Conservation (phyloP, 805 yeast genomes). For the Hermanozyma aechmeae region DNA sequence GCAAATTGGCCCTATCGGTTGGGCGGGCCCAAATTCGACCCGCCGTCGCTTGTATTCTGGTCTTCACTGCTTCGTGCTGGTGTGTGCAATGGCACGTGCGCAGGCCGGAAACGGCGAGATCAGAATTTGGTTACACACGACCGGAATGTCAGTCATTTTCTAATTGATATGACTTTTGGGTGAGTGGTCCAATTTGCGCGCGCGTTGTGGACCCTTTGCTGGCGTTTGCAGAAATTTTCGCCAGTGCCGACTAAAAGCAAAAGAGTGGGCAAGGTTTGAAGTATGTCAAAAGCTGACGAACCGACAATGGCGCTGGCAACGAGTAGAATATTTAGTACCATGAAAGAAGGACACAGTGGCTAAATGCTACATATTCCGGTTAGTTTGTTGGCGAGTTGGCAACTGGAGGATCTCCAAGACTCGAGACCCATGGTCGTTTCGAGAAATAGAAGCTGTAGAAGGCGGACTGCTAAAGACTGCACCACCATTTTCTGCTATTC, state of each 20-base stretch:
- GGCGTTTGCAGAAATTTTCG: neutral
- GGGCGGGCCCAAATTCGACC: no score
- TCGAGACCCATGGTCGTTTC: no score
- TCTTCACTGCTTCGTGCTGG: neutral
- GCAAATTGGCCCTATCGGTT: no score
- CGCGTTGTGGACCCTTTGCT: neutral
- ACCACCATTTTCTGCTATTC: neutral
- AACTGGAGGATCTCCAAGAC: no score
- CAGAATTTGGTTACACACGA: neutral
- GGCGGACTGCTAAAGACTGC: slow-evolving; percentile 1
- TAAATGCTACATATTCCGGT: no score
- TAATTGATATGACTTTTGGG: neutral
- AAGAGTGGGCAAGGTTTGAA: neutral
- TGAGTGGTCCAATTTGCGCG: neutral
- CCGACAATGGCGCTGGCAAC: no score
- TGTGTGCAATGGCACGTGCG: slow-evolving; percentile 8
- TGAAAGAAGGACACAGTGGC: no score
- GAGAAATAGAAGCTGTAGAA: no score
- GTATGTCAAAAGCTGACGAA: slow-evolving; percentile 1
- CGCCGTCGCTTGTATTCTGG: no score
- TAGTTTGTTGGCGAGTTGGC: no score
- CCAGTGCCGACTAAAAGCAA: neutral
- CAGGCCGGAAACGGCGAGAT: neutral
- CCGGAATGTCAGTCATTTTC: neutral
- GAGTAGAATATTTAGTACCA: no score